Evolutionary conservation across 257 asterid genomes (phyloP).

Genomic region (Fraxinus quadrangulata): DNA sequence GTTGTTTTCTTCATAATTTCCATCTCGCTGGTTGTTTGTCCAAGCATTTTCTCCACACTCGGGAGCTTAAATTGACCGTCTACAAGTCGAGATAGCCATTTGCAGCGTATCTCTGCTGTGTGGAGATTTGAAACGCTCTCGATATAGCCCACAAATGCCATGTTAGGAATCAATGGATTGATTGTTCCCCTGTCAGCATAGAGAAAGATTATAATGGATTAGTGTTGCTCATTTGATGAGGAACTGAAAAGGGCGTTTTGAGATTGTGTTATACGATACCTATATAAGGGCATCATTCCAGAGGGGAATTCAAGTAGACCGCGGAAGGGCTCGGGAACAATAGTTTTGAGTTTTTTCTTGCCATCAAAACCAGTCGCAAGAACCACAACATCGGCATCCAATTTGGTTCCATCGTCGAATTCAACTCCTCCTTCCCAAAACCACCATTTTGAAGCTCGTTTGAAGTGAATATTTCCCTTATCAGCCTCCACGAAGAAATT

Average conservation of each 20-base stretch:
- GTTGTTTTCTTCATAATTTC: conserved; percentile 78
- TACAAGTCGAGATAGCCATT: conserved; percentile 66
- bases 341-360: conserved; percentile 55
- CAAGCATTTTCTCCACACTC: conserved; percentile 59
- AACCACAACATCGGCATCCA: conserved; percentile 85
- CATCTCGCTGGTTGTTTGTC: conserved; percentile 61
- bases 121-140: conserved; percentile 93
- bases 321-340: conserved; percentile 79
- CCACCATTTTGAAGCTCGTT: conserved; percentile 66
- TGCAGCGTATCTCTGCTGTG: conserved; percentile 88
- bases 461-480: conserved; percentile 63
- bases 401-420: conserved; percentile 60
- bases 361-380: conserved; percentile 89
- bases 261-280: conserved; percentile 35
- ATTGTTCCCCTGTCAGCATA: conserved; percentile 67
- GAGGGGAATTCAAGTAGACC: conserved; percentile 65
- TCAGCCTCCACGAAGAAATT: conserved; percentile 77
- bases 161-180: conserved; percentile 82
- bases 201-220: neutral
- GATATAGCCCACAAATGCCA: conserved; percentile 80
- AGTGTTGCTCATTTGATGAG: neutral
- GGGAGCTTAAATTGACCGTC: conserved; percentile 69
- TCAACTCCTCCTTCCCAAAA: conserved; percentile 76
- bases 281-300: conserved; percentile 87
- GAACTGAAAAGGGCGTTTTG: neutral